phyloP scores from a whole-genome alignment of 2,329 filamentous ascomycete species.

The Xylaria sp. region DNA sequence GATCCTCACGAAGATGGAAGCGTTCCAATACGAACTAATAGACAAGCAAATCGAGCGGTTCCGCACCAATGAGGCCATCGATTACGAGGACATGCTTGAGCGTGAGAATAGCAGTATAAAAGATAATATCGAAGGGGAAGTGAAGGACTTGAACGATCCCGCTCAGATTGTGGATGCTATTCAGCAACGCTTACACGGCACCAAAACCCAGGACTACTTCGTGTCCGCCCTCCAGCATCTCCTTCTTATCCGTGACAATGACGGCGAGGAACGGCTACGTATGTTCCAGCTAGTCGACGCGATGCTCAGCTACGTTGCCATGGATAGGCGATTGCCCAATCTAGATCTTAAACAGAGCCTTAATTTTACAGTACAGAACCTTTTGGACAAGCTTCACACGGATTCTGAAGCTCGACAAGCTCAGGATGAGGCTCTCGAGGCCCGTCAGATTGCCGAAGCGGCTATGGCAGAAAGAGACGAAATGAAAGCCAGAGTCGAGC shows the following conservation, averaged over 20 bases:
- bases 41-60: slow-evolving; percentile 97
- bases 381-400: slow-evolving; percentile 92
- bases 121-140: slow-evolving; percentile 77
- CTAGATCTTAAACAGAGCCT: slow-evolving; percentile 97
- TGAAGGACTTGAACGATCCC: slow-evolving; percentile 89
- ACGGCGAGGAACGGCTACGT: slow-evolving; percentile 82
- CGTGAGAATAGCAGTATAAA: slow-evolving; percentile 85
- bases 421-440: slow-evolving; percentile 84
- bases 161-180: slow-evolving; percentile 93
- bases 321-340: slow-evolving; percentile 91
- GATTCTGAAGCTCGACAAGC: slow-evolving; percentile 92
- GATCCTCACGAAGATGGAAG: slow-evolving; percentile 93
- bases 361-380: slow-evolving; percentile 92
- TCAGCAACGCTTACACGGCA: slow-evolving; percentile 74
- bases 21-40: slow-evolving; percentile 95
- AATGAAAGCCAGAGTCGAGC: slow-evolving; percentile 78
- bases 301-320: slow-evolving; percentile 98
- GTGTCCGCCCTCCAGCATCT: slow-evolving; percentile 92
- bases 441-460: slow-evolving; percentile 87
- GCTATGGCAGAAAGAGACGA: slow-evolving; percentile 96
- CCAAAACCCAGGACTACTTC: slow-evolving; percentile 89
- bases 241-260: slow-evolving; percentile 84
- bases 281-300: slow-evolving; percentile 98
- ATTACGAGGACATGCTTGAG: slow-evolving; percentile 96
- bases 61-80: slow-evolving; percentile 89